Percentiles rank a stretch among this genome's conserved stretches.
Evolutionary conservation across 306 rosid species (phyloP).

Genomic region (Prunus mume): DNA sequence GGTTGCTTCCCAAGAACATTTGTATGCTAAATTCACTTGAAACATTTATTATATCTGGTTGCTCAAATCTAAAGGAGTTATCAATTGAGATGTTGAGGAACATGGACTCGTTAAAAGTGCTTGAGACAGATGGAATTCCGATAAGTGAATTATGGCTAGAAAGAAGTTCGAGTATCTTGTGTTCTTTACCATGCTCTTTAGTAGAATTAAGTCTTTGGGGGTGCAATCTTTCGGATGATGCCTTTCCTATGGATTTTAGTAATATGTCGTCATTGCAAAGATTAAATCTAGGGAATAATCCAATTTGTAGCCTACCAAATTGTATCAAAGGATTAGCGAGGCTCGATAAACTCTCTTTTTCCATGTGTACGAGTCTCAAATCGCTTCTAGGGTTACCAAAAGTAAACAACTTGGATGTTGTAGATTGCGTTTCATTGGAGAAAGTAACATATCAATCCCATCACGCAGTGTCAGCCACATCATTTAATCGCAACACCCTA

Average conservation of each 20-base stretch:
- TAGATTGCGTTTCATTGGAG: too few species aligned
- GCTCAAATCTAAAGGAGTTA: not conserved
- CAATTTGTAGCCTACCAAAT: not conserved
- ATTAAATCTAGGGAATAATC: not conserved
- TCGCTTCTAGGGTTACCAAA: too few species aligned
- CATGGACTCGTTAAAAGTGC: conserved; percentile 2
- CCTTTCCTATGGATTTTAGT: not conserved
- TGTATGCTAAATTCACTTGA: not conserved
- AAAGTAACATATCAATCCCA: not conserved
- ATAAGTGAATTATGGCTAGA: not conserved
- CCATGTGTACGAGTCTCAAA: too few species aligned
- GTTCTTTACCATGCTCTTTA: not conserved
- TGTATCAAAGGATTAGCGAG: too few species aligned
- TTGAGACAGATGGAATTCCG: not conserved
- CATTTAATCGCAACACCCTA: too few species aligned
- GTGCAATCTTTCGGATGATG: not conserved
- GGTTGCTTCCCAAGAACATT: not conserved
- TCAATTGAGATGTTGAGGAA: not conserved
- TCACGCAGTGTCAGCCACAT: too few species aligned
- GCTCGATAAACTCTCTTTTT: too few species aligned
- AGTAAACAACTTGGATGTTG: not conserved
- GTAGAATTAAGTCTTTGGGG: not conserved
- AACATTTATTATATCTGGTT: not conserved
- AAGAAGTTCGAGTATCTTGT: not conserved
- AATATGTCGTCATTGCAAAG: not conserved